Conservation (phyloP, 495 filamentous ascomycete genomes). For the Xylaria cubensis region DNA sequence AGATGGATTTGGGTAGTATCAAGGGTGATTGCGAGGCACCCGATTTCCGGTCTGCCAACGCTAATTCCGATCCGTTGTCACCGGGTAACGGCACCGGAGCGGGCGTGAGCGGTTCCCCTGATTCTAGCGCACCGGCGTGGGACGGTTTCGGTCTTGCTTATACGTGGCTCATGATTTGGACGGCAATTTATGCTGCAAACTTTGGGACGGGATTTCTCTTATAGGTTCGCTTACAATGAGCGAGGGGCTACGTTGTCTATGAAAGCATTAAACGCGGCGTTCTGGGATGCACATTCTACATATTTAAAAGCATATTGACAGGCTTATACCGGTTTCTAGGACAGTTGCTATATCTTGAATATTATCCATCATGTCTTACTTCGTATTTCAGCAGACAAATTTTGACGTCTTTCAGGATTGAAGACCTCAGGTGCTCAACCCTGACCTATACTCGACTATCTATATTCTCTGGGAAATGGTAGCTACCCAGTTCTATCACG, state of each 20-base stretch:
- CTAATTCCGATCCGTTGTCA: slow-evolving; percentile 7
- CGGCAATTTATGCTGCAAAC: background rate
- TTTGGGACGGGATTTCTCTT: background rate
- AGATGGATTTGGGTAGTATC: slow-evolving; percentile 30
- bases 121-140: slow-evolving; percentile 5
- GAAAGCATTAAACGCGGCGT: slow-evolving; percentile 16
- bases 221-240: background rate
- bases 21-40: slow-evolving; percentile 36
- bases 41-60: slow-evolving; percentile 18
- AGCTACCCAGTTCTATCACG: background rate
- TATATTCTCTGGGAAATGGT: background rate
- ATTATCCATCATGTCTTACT: background rate
- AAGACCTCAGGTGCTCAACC: background rate
- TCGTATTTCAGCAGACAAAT: background rate
- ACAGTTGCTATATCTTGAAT: background rate
- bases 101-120: slow-evolving; percentile 1
- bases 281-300: background rate
- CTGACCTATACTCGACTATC: background rate
- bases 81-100: background rate
- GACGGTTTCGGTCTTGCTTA: background rate
- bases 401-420: background rate
- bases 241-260: background rate
- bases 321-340: background rate
- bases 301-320: background rate
- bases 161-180: background rate